phyloP scores from a whole-genome alignment of 345 rosid genomes.

The Reutealis trisperma region DNA sequence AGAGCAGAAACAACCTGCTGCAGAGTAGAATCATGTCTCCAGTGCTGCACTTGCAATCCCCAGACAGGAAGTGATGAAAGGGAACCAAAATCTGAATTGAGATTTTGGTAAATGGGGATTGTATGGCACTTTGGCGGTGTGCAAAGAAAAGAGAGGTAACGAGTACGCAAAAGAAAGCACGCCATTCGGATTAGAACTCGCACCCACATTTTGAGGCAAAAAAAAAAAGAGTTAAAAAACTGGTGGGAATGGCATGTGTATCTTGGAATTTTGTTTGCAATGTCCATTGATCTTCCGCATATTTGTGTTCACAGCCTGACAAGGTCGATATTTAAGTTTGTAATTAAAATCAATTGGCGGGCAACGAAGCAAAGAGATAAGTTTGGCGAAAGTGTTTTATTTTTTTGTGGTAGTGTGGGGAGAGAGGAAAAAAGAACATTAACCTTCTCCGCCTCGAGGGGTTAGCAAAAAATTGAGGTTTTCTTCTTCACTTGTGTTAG shows the following conservation, averaged over 20 bases:
- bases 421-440: neutral
- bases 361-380: conserved; percentile 1
- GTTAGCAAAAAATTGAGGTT: conserved; percentile 13
- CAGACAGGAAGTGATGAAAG: neutral
- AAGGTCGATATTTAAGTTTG: conserved; percentile 25
- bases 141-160: conserved; percentile 11
- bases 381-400: conserved; percentile 11
- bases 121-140: conserved; percentile 20
- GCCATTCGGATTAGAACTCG: conserved; percentile 4
- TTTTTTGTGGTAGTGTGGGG: conserved; percentile 11
- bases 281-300: conserved; percentile 27
- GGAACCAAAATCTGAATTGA: neutral
- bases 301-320: conserved; percentile 39
- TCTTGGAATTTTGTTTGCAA: conserved; percentile 24
- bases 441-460: conserved; percentile 10
- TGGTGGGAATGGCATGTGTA: conserved; percentile 14
- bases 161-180: conserved; percentile 1
- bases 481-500: conserved; percentile 1
- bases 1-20: conserved; percentile 86
- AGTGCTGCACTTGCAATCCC: conserved; percentile 14
- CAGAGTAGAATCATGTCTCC: conserved; percentile 50
- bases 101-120: conserved; percentile 23
- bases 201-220: conserved; percentile 36
- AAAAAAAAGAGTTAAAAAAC: conserved; percentile 23
- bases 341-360: conserved; percentile 32